Conservation (phyloP, 163 green algal genomes). For the Chlamydomonas reinhardtii region DNA sequence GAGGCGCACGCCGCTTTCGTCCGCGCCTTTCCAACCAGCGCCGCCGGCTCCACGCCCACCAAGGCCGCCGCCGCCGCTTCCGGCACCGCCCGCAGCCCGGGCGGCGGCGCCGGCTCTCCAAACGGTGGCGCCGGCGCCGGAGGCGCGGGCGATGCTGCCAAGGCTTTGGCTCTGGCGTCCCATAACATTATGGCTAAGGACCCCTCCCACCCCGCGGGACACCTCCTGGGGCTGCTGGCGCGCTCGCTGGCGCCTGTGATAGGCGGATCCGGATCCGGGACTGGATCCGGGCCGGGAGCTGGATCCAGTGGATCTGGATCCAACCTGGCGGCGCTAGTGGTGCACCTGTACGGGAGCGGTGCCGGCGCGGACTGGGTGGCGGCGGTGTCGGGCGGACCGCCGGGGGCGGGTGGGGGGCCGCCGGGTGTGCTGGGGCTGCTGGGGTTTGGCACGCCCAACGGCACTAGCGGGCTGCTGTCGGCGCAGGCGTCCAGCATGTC, state of each 20-base stretch:
- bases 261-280: not conserved
- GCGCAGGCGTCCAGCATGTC: not conserved
- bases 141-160: not conserved
- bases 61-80: not conserved
- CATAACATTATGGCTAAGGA: slow-evolving; percentile 27
- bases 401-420: not conserved
- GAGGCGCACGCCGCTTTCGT: slow-evolving; percentile 14
- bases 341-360: slow-evolving; percentile 15
- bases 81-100: too few species aligned
- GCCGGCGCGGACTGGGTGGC: not conserved
- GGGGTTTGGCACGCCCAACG: too few species aligned
- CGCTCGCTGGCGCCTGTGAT: not conserved
- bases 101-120: not conserved
- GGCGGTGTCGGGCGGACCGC: not conserved
- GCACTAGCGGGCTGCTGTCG: not conserved
- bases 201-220: slow-evolving; percentile 19
- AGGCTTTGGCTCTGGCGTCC: not conserved
- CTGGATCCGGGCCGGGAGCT: slow-evolving; percentile 1
- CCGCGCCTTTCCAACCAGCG: slow-evolving; percentile 12
- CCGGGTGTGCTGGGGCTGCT: too few species aligned
- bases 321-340: slow-evolving; percentile 26
- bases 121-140: not conserved
- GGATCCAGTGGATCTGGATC: not conserved
- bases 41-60: not conserved
- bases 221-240: slow-evolving; percentile 1